These are phyloP conservation scores for Fusarium sp. DNA, from an alignment of 2,329 filamentous ascomycete genomes.

Conservation along the genomic window DNA sequence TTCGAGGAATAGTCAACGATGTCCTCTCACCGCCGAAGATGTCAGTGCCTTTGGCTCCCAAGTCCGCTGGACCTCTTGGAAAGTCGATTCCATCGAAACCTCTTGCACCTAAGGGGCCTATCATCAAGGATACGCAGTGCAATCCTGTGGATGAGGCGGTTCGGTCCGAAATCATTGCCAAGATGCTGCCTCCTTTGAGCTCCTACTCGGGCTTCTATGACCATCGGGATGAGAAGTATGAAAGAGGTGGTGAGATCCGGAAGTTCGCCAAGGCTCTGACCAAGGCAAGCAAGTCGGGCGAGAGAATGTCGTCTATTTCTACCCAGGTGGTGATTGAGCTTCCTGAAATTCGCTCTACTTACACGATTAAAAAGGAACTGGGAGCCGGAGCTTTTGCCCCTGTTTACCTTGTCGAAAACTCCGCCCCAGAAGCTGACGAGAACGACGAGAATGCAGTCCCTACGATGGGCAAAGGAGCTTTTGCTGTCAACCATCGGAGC, in stretches of 20 bases:
- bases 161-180: slow-evolving; percentile 78
- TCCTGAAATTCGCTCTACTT: slow-evolving; percentile 71
- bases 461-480: slow-evolving; percentile 71
- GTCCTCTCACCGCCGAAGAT: slow-evolving; percentile 59
- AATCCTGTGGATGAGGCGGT: slow-evolving; percentile 88
- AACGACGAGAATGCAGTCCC: slow-evolving; percentile 57
- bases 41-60: slow-evolving; percentile 62
- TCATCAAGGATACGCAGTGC: slow-evolving; percentile 85
- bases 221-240: slow-evolving; percentile 71
- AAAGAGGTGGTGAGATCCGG: slow-evolving; percentile 79
- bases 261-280: slow-evolving; percentile 78
- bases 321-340: slow-evolving; percentile 76
- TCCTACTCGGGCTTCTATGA: slow-evolving; percentile 85
- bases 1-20: slow-evolving; percentile 72
- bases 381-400: slow-evolving; percentile 95
- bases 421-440: slow-evolving; percentile 61
- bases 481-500: slow-evolving; percentile 66
- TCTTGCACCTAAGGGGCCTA: slow-evolving; percentile 69
- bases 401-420: slow-evolving; percentile 88
- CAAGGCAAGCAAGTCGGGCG: slow-evolving; percentile 67
- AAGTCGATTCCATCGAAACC: slow-evolving; percentile 53
- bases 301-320: slow-evolving; percentile 69
- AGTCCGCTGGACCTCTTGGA: slow-evolving; percentile 51
- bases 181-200: slow-evolving; percentile 76
- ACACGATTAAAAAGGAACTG: slow-evolving; percentile 84